Base-by-base conservation (phyloP, 1,284 basidiomycete genomes). In the Blastosporella zonata region DNA sequence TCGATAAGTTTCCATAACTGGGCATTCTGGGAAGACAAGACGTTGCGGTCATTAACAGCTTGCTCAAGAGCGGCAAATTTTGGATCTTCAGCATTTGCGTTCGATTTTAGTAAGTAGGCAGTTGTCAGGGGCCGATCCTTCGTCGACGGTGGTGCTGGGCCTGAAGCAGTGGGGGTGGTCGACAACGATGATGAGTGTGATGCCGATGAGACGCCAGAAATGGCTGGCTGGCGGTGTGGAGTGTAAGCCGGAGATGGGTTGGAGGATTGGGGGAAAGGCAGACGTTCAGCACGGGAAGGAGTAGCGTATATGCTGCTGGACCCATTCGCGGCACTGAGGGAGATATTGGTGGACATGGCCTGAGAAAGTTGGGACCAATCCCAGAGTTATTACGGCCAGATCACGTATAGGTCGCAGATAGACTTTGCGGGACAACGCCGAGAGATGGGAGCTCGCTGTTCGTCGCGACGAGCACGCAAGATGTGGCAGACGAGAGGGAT, bases 1-100 rank as follows among this genome's bases (percentile, higher is more conserved):
- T 94, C 92, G 64, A 95, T 86, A 53, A 94, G 77, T 67, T 93
- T 93, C 92, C 92, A 94, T 23, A 94, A 78, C 67, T 93, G 90
- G 5, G 84, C 72, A 65, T 95, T 95, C 70, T 95, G 92, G 7
- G 80, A 68, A 29, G 85, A 83, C 45, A 93, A 76, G 29, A 71
- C 67, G 63, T 93, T 93, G 56, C 91, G 79, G 61, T 95, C 91
- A 12, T 75, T 73, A 21, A 93, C 72, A 3, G 83, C 78, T 50
- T 82, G 75, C 22, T 90, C 87, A 27, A 94, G 75, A 3, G 91
- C 89, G 37, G 81, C 80, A 6, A 77, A 66, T 49, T 73, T 69
- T 18, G 87, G 82, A 64, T 85, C 74, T 22, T 72, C 59, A 0
- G 79, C 66, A 20, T 62, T 58, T 2, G 76, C 72, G 53, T 87